Percentiles rank a stretch among this genome's conserved stretches.
phyloP scores from a whole-genome alignment of 345 rosid species.

The Toxicodendron radicans region DNA sequence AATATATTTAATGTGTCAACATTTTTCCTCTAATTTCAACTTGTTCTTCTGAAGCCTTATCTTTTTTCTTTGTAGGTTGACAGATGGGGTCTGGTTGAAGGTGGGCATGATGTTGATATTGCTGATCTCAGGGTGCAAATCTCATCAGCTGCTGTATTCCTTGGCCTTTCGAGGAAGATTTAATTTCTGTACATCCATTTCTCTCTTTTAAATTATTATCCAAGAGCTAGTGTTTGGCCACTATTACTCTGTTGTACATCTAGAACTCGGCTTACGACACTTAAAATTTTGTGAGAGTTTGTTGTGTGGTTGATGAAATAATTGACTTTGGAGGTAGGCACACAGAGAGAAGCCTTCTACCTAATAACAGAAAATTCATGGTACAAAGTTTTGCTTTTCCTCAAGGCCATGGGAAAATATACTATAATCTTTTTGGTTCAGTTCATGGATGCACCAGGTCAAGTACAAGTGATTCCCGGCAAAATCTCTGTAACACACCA shows the following conservation, averaged over 20 bases:
- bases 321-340: conserved; percentile 7
- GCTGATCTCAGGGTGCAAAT: conserved; percentile 95
- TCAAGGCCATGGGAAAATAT: not conserved
- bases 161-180: conserved; percentile 63
- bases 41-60: conserved; percentile 8
- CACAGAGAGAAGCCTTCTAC: not conserved
- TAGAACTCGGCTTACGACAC: not conserved
- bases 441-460: too few relatives aligned
- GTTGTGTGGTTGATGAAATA: conserved; percentile 22
- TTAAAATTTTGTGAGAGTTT: conserved; percentile 7
- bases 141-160: conserved; percentile 82
- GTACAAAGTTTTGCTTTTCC: not conserved
- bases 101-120: conserved; percentile 89
- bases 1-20: not conserved
- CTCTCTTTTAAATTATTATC: not conserved
- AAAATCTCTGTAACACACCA: not conserved
- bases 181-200: conserved; percentile 14
- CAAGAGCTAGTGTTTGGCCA: not conserved
- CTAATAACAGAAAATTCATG: not conserved
- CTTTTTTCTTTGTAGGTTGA: conserved; percentile 54
- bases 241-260: not conserved
- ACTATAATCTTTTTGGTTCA: too few relatives aligned
- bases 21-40: not conserved
- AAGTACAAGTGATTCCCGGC: not conserved
- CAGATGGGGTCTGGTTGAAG: conserved; percentile 97